These are phyloP conservation scores for Fusarium globosum DNA, from an alignment of 2,329 filamentous ascomycete genomes.

Conservation along the genomic window DNA sequence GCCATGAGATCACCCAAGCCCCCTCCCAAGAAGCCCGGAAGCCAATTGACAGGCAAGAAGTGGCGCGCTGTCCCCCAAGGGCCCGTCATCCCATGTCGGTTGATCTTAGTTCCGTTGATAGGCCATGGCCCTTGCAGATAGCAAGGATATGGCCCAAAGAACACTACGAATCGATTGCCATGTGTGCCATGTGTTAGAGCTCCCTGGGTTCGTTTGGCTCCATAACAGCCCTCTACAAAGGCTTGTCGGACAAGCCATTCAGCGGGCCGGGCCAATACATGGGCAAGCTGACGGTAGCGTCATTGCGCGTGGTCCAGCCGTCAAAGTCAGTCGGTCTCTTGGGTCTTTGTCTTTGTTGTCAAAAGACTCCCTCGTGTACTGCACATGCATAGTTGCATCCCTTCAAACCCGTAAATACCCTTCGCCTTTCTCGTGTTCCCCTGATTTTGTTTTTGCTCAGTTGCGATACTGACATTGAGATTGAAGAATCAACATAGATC, in stretches of 20 bases:
- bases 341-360: constrained; percentile 32
- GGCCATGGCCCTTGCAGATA: constrained; percentile 45
- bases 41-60: constrained; percentile 32
- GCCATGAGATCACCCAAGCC: constrained; percentile 19
- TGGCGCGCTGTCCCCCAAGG: constrained; percentile 37
- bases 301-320: constrained; percentile 34
- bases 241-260: constrained; percentile 20
- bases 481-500: constrained; percentile 40
- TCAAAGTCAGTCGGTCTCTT: constrained; percentile 26
- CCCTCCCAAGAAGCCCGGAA: constrained; percentile 24
- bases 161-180: constrained; percentile 30
- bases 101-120: constrained; percentile 39
- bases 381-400: constrained; percentile 29
- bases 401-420: constrained; percentile 29
- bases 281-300: constrained; percentile 36
- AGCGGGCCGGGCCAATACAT: constrained; percentile 36
- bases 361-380: constrained; percentile 37
- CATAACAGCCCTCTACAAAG: constrained; percentile 27
- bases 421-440: constrained; percentile 12
- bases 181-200: constrained; percentile 36
- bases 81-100: constrained; percentile 34
- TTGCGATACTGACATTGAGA: constrained; percentile 27
- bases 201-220: constrained; percentile 29
- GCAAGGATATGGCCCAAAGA: constrained; percentile 40
- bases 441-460: constrained; percentile 19